Evolutionary conservation across 805 yeast species (phyloP), one percentile per base, ranked within the genome.

Genomic region (Starmerella etchellsii): DNA sequence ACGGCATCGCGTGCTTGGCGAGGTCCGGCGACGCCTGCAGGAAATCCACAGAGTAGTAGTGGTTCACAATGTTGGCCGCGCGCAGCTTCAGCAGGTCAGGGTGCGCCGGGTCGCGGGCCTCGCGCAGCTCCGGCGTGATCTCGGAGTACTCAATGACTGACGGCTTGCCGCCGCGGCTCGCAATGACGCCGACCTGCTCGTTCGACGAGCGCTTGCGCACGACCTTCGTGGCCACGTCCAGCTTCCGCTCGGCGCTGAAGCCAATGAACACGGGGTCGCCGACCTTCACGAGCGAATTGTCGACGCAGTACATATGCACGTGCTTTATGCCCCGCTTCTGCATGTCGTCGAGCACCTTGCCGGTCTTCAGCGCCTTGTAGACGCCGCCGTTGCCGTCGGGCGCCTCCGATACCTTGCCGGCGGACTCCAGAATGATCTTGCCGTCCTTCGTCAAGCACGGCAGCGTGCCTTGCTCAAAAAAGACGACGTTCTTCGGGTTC

Each of bases 331-430:
- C 85, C 42, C 75, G 76, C 7, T 52, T 44, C 23, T 63, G 55
- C 57, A 91, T 73, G 58, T 88, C 95, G 6, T 71, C 70, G 25
- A 91, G 54, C 16, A 87, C 65, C 2, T 73, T 71, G 49, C 78
- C 72, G 32, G 70, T 70, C 51, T 65, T 62, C 30, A 91, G 68
- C 1, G 95, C 97, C 55, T 75, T 78, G 65, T 91, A 91, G 37
- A 91, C 67, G 2, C 99, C 99, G 43, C 99, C 99, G 59, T 91
- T 91, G 1, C 99, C 99, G 61, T 91, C 97, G 1, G 99, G 99
- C 6, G 95, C 81, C 54, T 81, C 80, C 22, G 85, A 78, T 29
- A 83, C 68, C 21, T 68, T 61, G 31, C 63, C 55, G 32, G 69
- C 65, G 7, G 74, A 59, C 47, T 74, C 75, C 56, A 84, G 56